Conservation (phyloP, 2,329 filamentous ascomycete species). For the Xylariaceae sp. region DNA sequence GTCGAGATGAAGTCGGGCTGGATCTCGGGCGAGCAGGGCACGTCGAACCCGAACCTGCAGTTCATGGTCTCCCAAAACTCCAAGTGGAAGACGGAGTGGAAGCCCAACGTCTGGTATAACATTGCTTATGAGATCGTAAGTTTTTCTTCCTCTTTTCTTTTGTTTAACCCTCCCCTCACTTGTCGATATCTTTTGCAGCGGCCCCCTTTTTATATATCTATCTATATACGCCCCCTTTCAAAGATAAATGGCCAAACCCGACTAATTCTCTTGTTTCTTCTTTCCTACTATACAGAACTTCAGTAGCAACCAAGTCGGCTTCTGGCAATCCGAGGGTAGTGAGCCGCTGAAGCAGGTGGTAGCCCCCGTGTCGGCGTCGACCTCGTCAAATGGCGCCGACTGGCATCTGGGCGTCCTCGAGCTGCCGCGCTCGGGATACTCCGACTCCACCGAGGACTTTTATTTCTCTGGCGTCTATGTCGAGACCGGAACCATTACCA, state of each 20-base stretch:
- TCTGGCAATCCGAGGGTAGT: slow-evolving; percentile 73
- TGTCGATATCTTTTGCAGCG: too few relatives aligned
- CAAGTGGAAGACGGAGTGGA: slow-evolving; percentile 69
- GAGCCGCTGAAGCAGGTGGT: slow-evolving; percentile 65
- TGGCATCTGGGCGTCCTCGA: slow-evolving; percentile 77
- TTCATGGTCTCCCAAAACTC: slow-evolving; percentile 69
- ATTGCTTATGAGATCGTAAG: slow-evolving; percentile 71
- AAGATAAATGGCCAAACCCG: not conserved
- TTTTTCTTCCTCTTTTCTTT: not conserved
- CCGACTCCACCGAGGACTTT: slow-evolving; percentile 68
- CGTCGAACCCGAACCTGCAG: slow-evolving; percentile 61
- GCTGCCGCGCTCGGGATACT: slow-evolving; percentile 63
- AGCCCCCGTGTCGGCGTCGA: slow-evolving; percentile 63
- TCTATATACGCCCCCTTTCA: too few relatives aligned
- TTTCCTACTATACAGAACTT: slow-evolving; percentile 55
- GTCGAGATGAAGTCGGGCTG: slow-evolving; percentile 78
- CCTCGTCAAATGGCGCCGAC: slow-evolving; percentile 71
- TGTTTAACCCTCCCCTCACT: not conserved
- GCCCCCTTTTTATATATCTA: not conserved
- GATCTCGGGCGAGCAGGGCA: slow-evolving; percentile 56
- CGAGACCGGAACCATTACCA: slow-evolving; percentile 60
- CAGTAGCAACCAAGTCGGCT: slow-evolving; percentile 63
- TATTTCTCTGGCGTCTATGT: slow-evolving; percentile 77
- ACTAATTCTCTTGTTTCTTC: not conserved
- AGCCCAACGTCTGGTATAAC: slow-evolving; percentile 74